These are phyloP conservation scores for Debaryomyces sp. DNA, from an alignment of 1,139 yeast species.

Conservation along the genomic window DNA sequence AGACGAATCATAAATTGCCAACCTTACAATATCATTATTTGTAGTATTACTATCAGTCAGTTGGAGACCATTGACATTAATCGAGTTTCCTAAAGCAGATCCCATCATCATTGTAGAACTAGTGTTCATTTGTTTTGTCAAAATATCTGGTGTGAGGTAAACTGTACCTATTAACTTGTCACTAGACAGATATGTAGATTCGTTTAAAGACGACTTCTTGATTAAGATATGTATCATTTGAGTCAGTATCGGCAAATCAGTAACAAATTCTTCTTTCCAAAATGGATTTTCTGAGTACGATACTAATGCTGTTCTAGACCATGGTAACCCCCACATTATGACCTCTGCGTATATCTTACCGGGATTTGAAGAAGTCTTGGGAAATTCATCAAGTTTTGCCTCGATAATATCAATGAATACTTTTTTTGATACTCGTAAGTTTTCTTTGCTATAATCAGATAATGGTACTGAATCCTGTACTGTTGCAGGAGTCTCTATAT, in stretches of 20 bases:
- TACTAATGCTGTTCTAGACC: slow-evolving; percentile 71
- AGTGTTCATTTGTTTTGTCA: slow-evolving; percentile 38
- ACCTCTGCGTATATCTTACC: slow-evolving; percentile 62
- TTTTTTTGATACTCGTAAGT: slow-evolving; percentile 57
- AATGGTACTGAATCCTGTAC: slow-evolving; percentile 21
- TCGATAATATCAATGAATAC: slow-evolving; percentile 66
- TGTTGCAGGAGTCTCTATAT: neutral
- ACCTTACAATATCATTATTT: slow-evolving; percentile 42
- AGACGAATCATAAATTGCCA: slow-evolving; percentile 44
- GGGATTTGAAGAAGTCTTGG: slow-evolving; percentile 7
- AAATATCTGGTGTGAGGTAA: slow-evolving; percentile 56
- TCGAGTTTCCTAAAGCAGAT: slow-evolving; percentile 27
- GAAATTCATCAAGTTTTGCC: slow-evolving; percentile 51
- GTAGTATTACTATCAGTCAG: slow-evolving; percentile 11
- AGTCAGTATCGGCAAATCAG: slow-evolving; percentile 60
- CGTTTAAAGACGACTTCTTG: slow-evolving; percentile 36
- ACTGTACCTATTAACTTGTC: slow-evolving; percentile 57
- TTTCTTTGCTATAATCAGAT: slow-evolving; percentile 32
- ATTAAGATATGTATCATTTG: slow-evolving; percentile 55
- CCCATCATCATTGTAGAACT: slow-evolving; percentile 44
- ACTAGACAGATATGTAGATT: slow-evolving; percentile 23
- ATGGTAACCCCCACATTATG: slow-evolving; percentile 65
- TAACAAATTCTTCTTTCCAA: slow-evolving; percentile 69
- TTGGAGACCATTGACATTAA: slow-evolving; percentile 23
- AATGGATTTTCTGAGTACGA: slow-evolving; percentile 55